phyloP scores from a whole-genome alignment of 1,284 basidiomycete species.

The Puccinia polysora region DNA sequence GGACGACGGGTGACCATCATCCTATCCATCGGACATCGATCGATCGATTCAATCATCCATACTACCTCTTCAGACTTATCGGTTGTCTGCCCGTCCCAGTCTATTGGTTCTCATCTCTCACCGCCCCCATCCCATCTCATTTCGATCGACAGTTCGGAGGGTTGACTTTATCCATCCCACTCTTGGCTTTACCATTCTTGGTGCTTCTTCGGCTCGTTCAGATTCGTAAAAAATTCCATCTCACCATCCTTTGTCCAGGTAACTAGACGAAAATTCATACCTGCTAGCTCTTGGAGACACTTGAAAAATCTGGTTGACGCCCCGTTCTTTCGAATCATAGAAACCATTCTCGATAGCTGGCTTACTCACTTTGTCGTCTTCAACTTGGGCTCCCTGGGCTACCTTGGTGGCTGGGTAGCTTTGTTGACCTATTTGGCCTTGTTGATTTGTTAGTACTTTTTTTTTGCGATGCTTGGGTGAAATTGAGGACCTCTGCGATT shows the following conservation, averaged over 20 bases:
- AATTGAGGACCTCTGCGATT: too few relatives aligned
- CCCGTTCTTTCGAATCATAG: neutral
- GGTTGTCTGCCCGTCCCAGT: neutral
- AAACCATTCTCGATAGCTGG: conserved; percentile 10
- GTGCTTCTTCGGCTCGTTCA: neutral
- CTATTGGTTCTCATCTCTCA: neutral
- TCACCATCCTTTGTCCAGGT: conserved; percentile 4
- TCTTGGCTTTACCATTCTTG: neutral
- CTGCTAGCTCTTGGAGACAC: neutral
- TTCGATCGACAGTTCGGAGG: neutral
- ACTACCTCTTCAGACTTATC: neutral
- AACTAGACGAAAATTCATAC: neutral
- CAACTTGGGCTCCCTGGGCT: conserved; percentile 7
- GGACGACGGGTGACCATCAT: too few relatives aligned
- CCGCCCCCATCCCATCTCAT: neutral
- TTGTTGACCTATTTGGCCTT: conserved; percentile 4
- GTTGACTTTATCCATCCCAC: neutral
- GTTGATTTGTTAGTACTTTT: neutral
- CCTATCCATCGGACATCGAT: too few relatives aligned
- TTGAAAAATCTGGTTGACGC: neutral
- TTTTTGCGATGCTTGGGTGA: too few relatives aligned
- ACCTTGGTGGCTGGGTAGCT: conserved; percentile 13
- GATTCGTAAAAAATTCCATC: neutral
- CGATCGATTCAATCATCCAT: conserved; percentile 5
- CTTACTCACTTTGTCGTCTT: conserved; percentile 3